Evolutionary conservation across 768 basidiomycete genomes (phyloP), one percentile per base, ranked within the genome.

Genomic region (Pholiota microspora): DNA sequence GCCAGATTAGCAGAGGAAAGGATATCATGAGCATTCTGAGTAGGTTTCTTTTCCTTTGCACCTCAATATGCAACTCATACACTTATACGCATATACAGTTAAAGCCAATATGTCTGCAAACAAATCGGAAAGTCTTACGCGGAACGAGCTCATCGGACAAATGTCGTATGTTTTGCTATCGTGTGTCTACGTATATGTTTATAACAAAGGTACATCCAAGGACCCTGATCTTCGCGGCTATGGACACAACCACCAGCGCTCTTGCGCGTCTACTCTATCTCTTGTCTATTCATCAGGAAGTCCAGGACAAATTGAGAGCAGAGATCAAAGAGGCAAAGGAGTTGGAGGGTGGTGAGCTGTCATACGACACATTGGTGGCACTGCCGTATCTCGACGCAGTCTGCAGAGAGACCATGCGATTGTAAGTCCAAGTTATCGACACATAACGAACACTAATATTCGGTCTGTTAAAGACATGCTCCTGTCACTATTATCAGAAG

Each of bases 11-110:
- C 10, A 63, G 67, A 54, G 77, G 76, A 13, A 77, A 75, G 51
- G 79, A 81, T 59, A 70, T 81, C 23, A 71, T 80, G 55, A 81
- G 73, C 54, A 66, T 78, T 18, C 64, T 81, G 9, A 58, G 80
- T 80, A 61, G 31, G 78, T 40, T 7, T 23, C 36, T 5, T 7
- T 5, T 16, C 52, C 12, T 40, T 32, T 15, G 10, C 32, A n/a
- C 24, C 34, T 7, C 2, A 15, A 7, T 12, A 6, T n/a, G 35
- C 2, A n/a, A 36, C 15, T 16, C 3, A 5, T 40, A 5, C 7
- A 21, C 7, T 24, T 15, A 21, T 8, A 16, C 4, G 35, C 32
- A 35, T 58, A 34, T 45, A 73, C 16, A 54, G 74, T 76, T 61
- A 66, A 54, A 46, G 71, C 68, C 12, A 76, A 74, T 53, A 68